Base-by-base conservation (phyloP, 2,329 filamentous ascomycete species). In the Periconia macrospinosa region DNA sequence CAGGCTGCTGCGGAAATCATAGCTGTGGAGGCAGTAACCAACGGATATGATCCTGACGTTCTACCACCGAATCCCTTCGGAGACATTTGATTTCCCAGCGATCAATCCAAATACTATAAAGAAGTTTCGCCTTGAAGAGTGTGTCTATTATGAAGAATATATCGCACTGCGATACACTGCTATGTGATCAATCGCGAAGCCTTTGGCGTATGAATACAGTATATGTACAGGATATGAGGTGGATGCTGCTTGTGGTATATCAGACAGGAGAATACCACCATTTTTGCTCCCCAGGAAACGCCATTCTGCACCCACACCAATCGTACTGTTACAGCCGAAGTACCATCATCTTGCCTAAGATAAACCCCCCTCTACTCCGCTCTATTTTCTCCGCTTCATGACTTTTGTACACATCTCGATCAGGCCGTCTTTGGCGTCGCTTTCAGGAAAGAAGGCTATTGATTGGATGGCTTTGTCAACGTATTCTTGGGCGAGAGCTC, bases 401-500 rank as follows among this genome's bases (percentile, higher is more conserved):
- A 92, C 92, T 79, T 96, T 97, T 65, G 88, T 84, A 62, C 92
- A 95, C 91, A 97, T 97, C 68, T 97, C 91, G 44, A 96, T 80
- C 41, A 99, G 80, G 0, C 93, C 93, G 30, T 89, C 84, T 79
- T 96, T 97, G 54, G 94, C 94, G 60, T 97, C 93, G 72, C 92
- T 93, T n/a, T 92, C 88, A 7, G 94, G 94, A 75, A 99, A 96
- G 44, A 79, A 78, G 59, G 83, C 82, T 66, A 99, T 90, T n/a
- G 92, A 90, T 6, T 86, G 83, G 56, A 96, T 89, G 27, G 94
- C 94, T 69, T 90, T 90, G 69, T 94, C 88, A 40, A 89, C 88
- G 73, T 96, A 99, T 66, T 95, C 90, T 71, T 96, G 88, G 1
- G 94, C 94, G 30, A 99, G 81, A 8, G 88, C 90, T 63, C 92